These are phyloP conservation scores for Obba rivulosa DNA, from an alignment of 768 basidiomycete species.

Conservation along the genomic window DNA sequence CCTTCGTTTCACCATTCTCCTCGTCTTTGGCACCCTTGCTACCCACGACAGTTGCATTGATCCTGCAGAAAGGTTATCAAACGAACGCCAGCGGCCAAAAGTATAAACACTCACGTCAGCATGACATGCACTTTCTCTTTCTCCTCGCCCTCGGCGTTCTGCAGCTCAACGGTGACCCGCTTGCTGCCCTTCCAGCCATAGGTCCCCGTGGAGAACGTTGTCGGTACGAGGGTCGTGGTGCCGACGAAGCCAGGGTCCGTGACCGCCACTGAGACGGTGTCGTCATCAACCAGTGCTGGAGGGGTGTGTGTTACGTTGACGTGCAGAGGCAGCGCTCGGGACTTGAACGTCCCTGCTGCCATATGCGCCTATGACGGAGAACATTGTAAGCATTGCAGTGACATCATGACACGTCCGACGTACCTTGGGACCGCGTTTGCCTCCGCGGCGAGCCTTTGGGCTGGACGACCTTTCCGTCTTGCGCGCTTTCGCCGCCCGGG, in stretches of 20 bases:
- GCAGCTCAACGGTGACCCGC: conserved; percentile 59
- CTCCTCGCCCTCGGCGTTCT: conserved; percentile 39
- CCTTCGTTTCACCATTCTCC: conserved; percentile 29
- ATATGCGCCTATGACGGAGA: conserved; percentile 34
- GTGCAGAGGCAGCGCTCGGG: conserved; percentile 66
- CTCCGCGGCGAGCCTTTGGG: conserved; percentile 27
- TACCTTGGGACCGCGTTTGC: conserved; percentile 45
- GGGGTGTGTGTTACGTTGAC: conserved; percentile 63
- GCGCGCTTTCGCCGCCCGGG: conserved; percentile 38
- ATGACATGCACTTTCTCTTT: conserved; percentile 69
- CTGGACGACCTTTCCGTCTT: conserved; percentile 29
- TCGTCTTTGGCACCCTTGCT: conserved; percentile 51
- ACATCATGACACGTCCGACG: conserved; percentile 5
- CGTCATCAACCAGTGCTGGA: conserved; percentile 31
- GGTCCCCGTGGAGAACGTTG: conserved; percentile 65
- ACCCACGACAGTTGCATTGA: conserved; percentile 73
- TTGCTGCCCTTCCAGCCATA: conserved; percentile 84
- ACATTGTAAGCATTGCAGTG: not conserved
- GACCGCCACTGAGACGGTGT: conserved; percentile 28
- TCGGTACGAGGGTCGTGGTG: conserved; percentile 49
- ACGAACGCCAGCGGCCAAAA: not conserved
- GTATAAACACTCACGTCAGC: conserved; percentile 52
- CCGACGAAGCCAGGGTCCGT: conserved; percentile 61
- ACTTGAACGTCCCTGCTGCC: conserved; percentile 48
- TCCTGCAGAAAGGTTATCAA: conserved; percentile 33